Percentiles rank a stretch among this genome's conserved stretches.
phyloP scores from a whole-genome alignment of 345 rosid species.

The Eucalyptus erythrocorys region DNA sequence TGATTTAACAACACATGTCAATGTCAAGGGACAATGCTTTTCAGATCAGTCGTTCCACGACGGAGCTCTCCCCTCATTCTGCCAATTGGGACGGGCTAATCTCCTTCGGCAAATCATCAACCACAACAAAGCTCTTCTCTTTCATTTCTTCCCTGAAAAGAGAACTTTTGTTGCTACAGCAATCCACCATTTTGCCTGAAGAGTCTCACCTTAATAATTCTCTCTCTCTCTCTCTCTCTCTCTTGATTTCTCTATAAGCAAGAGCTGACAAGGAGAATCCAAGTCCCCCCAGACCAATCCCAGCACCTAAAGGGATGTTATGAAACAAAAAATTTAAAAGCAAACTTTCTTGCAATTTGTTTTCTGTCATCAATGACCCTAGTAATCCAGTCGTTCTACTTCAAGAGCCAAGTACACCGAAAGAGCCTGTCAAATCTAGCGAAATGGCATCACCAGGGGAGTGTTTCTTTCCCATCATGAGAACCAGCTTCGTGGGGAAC shows the following conservation, averaged over 20 bases:
- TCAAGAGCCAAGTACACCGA: not conserved
- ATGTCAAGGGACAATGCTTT: not conserved
- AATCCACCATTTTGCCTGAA: slow-evolving; percentile 9
- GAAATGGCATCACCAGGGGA: too few species aligned
- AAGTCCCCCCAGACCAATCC: not conserved
- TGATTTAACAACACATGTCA: not conserved
- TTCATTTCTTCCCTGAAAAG: not conserved
- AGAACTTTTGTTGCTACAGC: not conserved
- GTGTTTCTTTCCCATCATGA: not conserved
- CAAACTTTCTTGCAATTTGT: not conserved
- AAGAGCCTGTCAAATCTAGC: not conserved
- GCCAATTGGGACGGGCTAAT: not conserved
- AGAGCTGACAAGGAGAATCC: not conserved
- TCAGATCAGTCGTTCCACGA: not conserved
- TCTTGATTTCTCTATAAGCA: not conserved
- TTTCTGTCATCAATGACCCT: not conserved
- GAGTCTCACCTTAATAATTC: not conserved
- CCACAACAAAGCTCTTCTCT: not conserved
- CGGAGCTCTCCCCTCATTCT: not conserved
- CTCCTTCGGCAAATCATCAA: not conserved
- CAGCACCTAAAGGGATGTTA: not conserved
- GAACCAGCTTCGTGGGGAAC: not conserved
- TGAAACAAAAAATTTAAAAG: not conserved
- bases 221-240: not conserved
- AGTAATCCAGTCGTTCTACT: not conserved